phyloP scores from a whole-genome alignment of 768 basidiomycete genomes.

The Chalciporus piperatus region DNA sequence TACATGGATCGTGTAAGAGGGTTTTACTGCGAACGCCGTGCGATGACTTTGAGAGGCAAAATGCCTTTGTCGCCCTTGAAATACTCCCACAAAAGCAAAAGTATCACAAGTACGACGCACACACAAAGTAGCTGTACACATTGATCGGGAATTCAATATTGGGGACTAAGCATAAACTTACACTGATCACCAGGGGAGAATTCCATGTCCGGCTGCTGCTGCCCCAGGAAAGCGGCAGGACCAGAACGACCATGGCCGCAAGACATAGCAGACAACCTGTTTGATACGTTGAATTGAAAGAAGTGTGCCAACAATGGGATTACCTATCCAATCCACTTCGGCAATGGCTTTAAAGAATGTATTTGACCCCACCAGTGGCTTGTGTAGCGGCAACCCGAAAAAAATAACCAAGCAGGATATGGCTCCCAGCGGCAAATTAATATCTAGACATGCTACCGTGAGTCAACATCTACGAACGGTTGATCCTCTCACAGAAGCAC shows the following conservation, averaged over 20 bases:
- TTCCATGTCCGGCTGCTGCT: conserved; percentile 1
- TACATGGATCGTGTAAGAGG: background rate
- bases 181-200: conserved; percentile 9
- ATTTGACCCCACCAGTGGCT: background rate
- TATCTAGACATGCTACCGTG: conserved; percentile 3
- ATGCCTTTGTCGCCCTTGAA: conserved; percentile 10
- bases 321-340: conserved; percentile 16
- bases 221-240: conserved; percentile 13
- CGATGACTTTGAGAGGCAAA: conserved; percentile 6
- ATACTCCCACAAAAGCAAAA: conserved; percentile 7
- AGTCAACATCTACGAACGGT: background rate
- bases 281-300: background rate
- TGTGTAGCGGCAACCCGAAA: conserved; percentile 6
- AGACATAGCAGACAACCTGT: conserved; percentile 16
- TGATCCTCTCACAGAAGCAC: conserved; percentile 14
- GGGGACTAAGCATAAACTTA: background rate
- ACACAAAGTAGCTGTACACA: conserved; percentile 8
- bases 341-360: background rate
- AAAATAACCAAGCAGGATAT: conserved; percentile 5
- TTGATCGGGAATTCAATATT: background rate
- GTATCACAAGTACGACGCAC: conserved; percentile 4
- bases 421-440: conserved; percentile 14
- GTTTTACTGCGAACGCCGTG: conserved; percentile 9
- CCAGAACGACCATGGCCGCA: conserved; percentile 7
- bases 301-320: background rate